Conservation (phyloP, 192 early-diverging fungal species). For the Podila epicladia region DNA sequence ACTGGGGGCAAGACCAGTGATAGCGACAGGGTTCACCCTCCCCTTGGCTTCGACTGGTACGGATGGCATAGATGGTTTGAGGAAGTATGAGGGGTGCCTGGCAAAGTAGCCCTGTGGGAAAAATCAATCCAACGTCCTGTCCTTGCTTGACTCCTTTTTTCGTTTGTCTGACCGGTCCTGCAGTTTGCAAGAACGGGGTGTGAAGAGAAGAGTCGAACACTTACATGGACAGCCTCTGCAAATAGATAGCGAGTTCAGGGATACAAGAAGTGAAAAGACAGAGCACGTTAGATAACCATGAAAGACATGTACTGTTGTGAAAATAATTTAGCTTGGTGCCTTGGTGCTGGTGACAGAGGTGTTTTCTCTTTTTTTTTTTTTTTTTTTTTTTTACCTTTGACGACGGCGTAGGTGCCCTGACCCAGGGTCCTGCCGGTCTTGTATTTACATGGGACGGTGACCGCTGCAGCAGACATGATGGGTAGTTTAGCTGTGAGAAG, state of each 20-base stretch:
- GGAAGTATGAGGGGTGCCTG: no score
- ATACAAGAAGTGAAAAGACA: conserved; percentile 8
- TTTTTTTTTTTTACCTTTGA: conserved; percentile 64
- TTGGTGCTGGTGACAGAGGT: no score
- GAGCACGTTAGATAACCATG: neutral
- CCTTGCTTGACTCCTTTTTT: no score
- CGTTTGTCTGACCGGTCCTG: no score
- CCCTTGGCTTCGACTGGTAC: no score
- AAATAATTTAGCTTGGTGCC: neutral
- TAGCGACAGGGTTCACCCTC: no score
- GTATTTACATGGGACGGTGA: conserved; percentile 67
- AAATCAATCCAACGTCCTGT: no score
- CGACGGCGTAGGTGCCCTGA: conserved; percentile 73
- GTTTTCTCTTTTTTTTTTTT: no score
- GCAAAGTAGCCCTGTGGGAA: no score
- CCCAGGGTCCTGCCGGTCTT: conserved; percentile 73
- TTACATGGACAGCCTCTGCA: conserved; percentile 66
- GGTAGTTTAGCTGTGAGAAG: neutral
- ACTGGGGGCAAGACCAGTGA: no score
- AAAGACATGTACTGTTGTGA: neutral
- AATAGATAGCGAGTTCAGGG: neutral
- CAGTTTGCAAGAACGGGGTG: neutral
- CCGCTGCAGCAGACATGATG: conserved; percentile 22
- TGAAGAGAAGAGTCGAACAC: conserved; percentile 8
- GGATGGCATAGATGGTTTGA: no score